A percentile compares a stretch with the other conserved stretches of the same genome.
These are phyloP conservation scores for Coemansia sp. DNA, from an alignment of 192 early-diverging fungal genomes.

Conservation along the genomic window DNA sequence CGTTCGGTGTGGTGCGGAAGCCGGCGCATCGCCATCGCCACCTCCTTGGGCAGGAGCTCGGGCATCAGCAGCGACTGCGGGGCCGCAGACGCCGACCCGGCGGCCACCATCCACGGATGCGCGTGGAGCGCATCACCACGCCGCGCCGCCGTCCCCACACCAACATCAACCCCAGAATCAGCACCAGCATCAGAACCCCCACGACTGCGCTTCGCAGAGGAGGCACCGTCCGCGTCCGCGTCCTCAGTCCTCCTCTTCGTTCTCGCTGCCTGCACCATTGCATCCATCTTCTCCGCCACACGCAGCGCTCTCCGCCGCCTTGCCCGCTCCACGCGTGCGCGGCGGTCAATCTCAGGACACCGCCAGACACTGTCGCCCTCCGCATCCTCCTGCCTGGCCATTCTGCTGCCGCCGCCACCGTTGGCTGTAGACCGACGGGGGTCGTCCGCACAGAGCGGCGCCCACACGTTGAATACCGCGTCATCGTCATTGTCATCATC, in stretches of 20 bases:
- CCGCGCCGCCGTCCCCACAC: not conserved
- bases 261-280: slow-evolving; percentile 20
- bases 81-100: slow-evolving; percentile 19
- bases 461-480: slow-evolving; percentile 22
- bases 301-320: slow-evolving; percentile 23
- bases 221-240: not conserved
- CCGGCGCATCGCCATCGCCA: slow-evolving; percentile 12
- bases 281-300: slow-evolving; percentile 24
- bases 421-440: not conserved
- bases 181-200: no score
- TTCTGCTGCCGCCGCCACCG: no score
- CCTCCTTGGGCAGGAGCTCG: slow-evolving; percentile 37
- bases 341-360: slow-evolving; percentile 32
- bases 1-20: not conserved
- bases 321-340: slow-evolving; percentile 4
- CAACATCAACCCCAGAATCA: not conserved
- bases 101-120: not conserved
- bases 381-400: not conserved
- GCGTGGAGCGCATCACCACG: not conserved
- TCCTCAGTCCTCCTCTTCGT: not conserved
- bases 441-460: slow-evolving; percentile 11
- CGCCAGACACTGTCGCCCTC: slow-evolving; percentile 19
- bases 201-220: no score
- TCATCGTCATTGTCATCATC: slow-evolving; percentile 5
- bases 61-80: slow-evolving; percentile 51